A percentile compares a stretch with the other conserved stretches of the same genome.
Conservation (phyloP, 2,329 filamentous ascomycete genomes). For the Microsporum ferrugineum region DNA sequence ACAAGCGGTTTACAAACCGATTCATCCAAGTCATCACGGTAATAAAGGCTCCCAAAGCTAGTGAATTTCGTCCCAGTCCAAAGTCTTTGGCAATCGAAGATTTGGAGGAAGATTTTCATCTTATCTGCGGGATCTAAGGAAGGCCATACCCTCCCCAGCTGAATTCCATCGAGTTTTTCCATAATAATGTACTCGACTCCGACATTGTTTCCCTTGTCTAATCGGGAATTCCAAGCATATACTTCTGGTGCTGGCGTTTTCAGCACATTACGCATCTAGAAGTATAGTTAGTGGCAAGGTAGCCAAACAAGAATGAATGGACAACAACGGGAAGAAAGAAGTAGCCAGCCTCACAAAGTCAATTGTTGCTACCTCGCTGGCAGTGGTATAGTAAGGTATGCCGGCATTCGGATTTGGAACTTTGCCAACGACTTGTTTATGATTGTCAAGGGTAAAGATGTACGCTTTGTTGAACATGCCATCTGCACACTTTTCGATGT, state of each 20-base stretch:
- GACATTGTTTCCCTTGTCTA: slow-evolving; percentile 14
- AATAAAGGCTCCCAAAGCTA: slow-evolving; percentile 22
- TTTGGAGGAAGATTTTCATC: slow-evolving; percentile 19
- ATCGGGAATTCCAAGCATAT: slow-evolving; percentile 8
- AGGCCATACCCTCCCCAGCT: slow-evolving; percentile 22
- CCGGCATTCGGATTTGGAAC: slow-evolving; percentile 11
- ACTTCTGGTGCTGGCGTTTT: slow-evolving; percentile 7
- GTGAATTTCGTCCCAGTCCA: slow-evolving; percentile 24
- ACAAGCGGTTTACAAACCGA: slow-evolving; percentile 6
- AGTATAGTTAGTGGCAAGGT: neutral
- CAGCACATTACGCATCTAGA: slow-evolving; percentile 3
- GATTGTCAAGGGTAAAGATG: slow-evolving; percentile 14
- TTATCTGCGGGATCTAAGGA: slow-evolving; percentile 18
- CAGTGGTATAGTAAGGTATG: slow-evolving; percentile 16
- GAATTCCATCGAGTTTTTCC: slow-evolving; percentile 22
- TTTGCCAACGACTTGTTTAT: slow-evolving; percentile 10
- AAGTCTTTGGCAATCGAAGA: slow-evolving; percentile 22
- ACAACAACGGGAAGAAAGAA: neutral
- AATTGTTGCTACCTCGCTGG: slow-evolving; percentile 31
- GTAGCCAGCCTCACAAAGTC: slow-evolving; percentile 17
- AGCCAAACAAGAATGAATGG: neutral
- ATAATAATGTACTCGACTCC: slow-evolving; percentile 19
- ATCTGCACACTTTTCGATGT: slow-evolving; percentile 9
- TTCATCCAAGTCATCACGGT: slow-evolving; percentile 2
- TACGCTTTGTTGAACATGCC: slow-evolving; percentile 17